Conservation (phyloP, 192 early-diverging fungal species). For the Tieghemiomyces parasiticus region DNA sequence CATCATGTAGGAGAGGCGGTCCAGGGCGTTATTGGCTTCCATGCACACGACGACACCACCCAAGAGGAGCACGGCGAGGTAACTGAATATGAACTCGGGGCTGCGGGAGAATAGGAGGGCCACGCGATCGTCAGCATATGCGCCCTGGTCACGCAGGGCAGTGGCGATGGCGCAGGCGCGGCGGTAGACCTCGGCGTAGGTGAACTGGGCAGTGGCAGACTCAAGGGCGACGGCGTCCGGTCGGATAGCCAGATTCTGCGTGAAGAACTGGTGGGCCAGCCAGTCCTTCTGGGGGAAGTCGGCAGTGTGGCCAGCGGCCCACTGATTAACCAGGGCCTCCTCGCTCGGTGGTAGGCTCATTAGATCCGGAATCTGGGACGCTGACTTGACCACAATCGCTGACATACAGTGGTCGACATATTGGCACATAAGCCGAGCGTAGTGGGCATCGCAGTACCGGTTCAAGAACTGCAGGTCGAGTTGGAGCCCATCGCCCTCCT, state of each 20-base stretch:
- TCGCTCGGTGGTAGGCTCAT: not conserved
- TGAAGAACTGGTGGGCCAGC: not conserved
- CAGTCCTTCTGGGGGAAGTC: not conserved
- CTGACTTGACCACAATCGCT: not conserved
- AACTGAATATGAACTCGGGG: not conserved
- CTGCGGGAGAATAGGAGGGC: not conserved
- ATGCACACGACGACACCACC: not conserved
- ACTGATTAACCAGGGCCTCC: not conserved
- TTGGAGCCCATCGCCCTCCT: not conserved
- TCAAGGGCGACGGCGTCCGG: not conserved
- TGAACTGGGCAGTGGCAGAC: not conserved
- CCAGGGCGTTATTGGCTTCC: not conserved
- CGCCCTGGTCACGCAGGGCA: not conserved
- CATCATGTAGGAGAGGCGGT: not conserved
- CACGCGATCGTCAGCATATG: not conserved
- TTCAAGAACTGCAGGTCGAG: not conserved
- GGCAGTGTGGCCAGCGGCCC: not conserved
- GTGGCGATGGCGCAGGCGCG: not conserved
- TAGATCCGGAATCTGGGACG: not conserved
- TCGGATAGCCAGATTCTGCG: not conserved
- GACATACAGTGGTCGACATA: not conserved
- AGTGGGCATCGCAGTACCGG: not conserved
- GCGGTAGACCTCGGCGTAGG: not conserved
- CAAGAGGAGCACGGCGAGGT: not conserved
- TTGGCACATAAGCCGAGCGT: not conserved